Evolutionary conservation across 192 early-diverging fungal genomes (phyloP), one percentile per base, ranked within the genome.

Genomic region (Lobulomyces angularis): DNA sequence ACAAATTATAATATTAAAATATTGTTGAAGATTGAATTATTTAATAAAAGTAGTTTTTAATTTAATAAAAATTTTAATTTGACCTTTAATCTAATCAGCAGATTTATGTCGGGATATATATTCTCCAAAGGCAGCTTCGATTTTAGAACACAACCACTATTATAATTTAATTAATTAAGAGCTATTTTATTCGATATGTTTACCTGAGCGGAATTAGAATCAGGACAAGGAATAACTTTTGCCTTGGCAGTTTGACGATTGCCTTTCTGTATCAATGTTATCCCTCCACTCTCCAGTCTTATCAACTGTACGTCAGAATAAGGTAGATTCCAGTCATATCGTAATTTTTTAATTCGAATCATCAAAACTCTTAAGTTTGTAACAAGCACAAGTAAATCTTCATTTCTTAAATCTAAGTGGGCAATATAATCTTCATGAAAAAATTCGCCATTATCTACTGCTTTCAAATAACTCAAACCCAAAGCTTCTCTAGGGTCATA

Each of bases 381-480:
- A 11, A 93, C 56, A 61, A 97, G 67, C 2, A 79, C 81, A 1
- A 88, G 78, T 56, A 89, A 67, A 41, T 97, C 86, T 21, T 87
- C 82, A 1, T 74, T 80, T 5, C 82, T 71, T 5, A 90, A 70
- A 25, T 85, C 69, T 55, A 90, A 55, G 48, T 97, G 93, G 1
- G 81, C 82, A 45, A 90, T 62, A 43, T 97, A 97, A 24, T 76
- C 68, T 36, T 93, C 88, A 8, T 77, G 53, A 27, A 82, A 81
- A 54, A 76, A 91, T 32, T 67, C 59, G 14, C 86, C 88, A 43
- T 75, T 75, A 34, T 74, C 77, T 1, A 88, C 50, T 37, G 81
- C 75, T 46, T 83, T 86, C 30, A 92, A 65, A 84, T 86, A 88
- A 45, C 58, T 70, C 47, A 88, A 80, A 8, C 93, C 93, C 37